Evolutionary conservation across 768 basidiomycete genomes (phyloP).

Genomic region (Hericium coralloides): DNA sequence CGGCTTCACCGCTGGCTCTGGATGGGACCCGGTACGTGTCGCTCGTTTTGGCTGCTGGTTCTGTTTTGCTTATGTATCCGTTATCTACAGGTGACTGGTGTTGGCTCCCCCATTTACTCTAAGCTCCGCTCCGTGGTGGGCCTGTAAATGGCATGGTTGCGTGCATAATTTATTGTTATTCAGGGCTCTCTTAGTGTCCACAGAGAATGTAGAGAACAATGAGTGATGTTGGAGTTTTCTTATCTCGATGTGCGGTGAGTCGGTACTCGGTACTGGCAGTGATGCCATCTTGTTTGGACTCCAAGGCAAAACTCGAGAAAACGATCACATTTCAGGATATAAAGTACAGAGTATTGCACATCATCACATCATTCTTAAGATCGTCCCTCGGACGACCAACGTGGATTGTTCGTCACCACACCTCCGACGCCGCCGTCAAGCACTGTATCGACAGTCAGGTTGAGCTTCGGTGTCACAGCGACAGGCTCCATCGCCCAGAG

Average conservation of each 20-base stretch:
- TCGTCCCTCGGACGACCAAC: not conserved
- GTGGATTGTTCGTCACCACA: constrained; percentile 16
- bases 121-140: not conserved
- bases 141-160: not conserved
- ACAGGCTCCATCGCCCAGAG: constrained; percentile 25
- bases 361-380: not conserved
- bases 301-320: not conserved
- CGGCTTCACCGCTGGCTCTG: not conserved
- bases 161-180: not conserved
- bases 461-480: constrained; percentile 16
- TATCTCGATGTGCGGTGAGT: constrained; percentile 28
- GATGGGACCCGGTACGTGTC: not conserved
- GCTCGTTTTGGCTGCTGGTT: not conserved
- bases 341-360: not conserved
- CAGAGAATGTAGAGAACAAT: not conserved
- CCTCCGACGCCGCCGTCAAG: constrained; percentile 21
- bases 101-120: not conserved
- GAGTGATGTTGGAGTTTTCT: constrained; percentile 27
- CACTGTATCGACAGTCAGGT: constrained; percentile 18
- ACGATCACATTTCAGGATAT: not conserved
- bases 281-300: constrained; percentile 20
- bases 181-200: constrained; percentile 1
- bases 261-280: constrained; percentile 22
- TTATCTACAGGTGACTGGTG: not conserved
- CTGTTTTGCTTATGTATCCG: not conserved